Evolutionary conservation across 1,284 basidiomycete species (phyloP).

Genomic region (Microstroma glucosiphilum): DNA sequence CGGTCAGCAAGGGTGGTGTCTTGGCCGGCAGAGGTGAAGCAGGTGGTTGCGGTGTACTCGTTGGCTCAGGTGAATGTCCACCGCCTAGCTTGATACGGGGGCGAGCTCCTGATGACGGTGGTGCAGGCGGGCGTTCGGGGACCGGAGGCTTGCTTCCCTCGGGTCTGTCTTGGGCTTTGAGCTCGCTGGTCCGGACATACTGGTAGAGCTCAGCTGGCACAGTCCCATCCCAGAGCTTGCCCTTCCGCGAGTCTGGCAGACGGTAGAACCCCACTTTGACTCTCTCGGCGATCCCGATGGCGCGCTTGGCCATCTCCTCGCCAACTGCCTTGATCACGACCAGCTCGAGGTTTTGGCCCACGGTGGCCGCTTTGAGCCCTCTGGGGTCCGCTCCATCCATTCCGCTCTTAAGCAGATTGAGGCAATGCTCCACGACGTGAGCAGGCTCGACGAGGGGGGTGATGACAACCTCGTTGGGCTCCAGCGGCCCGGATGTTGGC

Average conservation of each 20-base stretch:
- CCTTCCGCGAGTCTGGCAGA: not conserved
- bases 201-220: constrained; percentile 3
- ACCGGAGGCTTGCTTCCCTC: not conserved
- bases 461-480: constrained; percentile 6
- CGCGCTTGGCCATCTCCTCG: constrained; percentile 2
- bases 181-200: not conserved
- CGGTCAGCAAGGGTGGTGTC: not conserved
- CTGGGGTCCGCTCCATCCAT: not conserved
- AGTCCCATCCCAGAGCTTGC: constrained; percentile 3
- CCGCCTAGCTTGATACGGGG: constrained; percentile 5
- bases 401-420: not conserved
- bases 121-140: not conserved
- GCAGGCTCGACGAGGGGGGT: constrained; percentile 4
- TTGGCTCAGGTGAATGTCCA: not conserved
- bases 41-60: no score
- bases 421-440: constrained; percentile 1
- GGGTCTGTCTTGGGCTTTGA: not conserved
- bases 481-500: not conserved
- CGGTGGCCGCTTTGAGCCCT: not conserved
- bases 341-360: not conserved
- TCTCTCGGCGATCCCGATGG: not conserved
- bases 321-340: not conserved
- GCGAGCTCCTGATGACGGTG: not conserved
- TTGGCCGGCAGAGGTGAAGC: not conserved
- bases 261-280: constrained; percentile 6